Conservation (phyloP, 257 asterid species). For the Nicotiana undulata region DNA sequence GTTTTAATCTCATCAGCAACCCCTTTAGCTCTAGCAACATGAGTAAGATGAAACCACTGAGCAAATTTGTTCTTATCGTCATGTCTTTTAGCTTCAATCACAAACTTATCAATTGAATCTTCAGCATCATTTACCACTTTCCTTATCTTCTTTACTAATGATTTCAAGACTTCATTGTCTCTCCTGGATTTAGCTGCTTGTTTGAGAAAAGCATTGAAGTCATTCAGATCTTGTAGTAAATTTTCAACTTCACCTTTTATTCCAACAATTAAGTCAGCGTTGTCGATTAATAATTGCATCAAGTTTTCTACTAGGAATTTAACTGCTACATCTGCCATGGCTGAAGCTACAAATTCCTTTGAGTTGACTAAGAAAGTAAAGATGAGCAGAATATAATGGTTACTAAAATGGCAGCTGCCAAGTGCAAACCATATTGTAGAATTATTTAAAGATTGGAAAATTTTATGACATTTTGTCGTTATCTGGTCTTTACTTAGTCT, state of each 20-base stretch:
- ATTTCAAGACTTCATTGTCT: background rate
- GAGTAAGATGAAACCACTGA: background rate
- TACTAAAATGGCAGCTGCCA: background rate
- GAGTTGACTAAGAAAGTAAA: background rate
- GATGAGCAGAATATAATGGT: background rate
- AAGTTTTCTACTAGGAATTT: conserved; percentile 18
- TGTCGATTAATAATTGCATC: conserved; percentile 15
- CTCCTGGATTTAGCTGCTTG: background rate
- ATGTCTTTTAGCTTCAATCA: background rate
- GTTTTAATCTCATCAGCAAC: background rate
- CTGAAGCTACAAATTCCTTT: background rate
- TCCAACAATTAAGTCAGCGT: background rate
- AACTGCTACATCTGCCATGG: conserved; percentile 2
- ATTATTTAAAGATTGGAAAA: no score
- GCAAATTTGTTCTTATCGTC: background rate
- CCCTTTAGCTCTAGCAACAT: background rate
- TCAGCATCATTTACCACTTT: conserved; percentile 4
- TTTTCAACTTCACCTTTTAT: background rate
- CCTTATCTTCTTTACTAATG: background rate
- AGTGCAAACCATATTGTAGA: background rate
- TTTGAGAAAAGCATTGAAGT: background rate
- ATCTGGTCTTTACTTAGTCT: background rate
- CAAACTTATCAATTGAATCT: background rate
- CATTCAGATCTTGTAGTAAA: background rate
- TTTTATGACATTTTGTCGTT: background rate